Evolutionary conservation across 768 basidiomycete species (phyloP).

Genomic region (Dentipellis fragilis): DNA sequence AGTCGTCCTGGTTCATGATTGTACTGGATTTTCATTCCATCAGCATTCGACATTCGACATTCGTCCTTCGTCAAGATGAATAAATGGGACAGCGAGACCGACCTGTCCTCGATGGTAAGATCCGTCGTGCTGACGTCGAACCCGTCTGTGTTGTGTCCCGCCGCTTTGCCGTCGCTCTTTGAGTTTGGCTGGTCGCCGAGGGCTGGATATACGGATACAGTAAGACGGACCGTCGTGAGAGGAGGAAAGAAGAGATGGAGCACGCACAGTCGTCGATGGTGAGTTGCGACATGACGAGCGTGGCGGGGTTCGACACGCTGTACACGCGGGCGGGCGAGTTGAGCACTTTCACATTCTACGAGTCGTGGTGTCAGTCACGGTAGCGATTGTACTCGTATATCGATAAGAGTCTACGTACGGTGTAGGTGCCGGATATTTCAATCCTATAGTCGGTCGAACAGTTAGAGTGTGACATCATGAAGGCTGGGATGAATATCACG

Average conservation of each 20-base stretch:
- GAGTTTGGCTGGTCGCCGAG: constrained; percentile 42
- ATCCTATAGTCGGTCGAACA: constrained; percentile 19
- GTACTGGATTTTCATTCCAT: no score
- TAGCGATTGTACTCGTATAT: background rate
- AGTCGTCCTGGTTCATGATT: constrained; percentile 38
- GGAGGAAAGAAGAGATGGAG: background rate
- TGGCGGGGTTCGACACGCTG: constrained; percentile 19
- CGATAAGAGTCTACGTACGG: constrained; percentile 15
- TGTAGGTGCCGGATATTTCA: constrained; percentile 29
- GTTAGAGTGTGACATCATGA: background rate
- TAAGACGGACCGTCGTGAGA: background rate
- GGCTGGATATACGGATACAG: constrained; percentile 22
- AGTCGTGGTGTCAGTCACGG: background rate
- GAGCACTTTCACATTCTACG: constrained; percentile 25
- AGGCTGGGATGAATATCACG: background rate
- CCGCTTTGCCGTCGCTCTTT: constrained; percentile 36
- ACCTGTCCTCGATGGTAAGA: constrained; percentile 20
- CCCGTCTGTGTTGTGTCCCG: constrained; percentile 33
- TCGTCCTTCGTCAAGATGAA: no score
- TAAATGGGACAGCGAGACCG: no score
- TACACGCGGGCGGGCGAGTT: constrained; percentile 31
- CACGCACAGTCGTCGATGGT: constrained; percentile 45
- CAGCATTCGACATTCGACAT: no score
- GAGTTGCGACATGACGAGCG: constrained; percentile 33
- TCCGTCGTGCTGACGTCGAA: constrained; percentile 20